Evolutionary conservation across 2,329 filamentous ascomycete genomes (phyloP), one percentile per base, ranked within the genome.

Genomic region (Lomentospora prolificans): DNA sequence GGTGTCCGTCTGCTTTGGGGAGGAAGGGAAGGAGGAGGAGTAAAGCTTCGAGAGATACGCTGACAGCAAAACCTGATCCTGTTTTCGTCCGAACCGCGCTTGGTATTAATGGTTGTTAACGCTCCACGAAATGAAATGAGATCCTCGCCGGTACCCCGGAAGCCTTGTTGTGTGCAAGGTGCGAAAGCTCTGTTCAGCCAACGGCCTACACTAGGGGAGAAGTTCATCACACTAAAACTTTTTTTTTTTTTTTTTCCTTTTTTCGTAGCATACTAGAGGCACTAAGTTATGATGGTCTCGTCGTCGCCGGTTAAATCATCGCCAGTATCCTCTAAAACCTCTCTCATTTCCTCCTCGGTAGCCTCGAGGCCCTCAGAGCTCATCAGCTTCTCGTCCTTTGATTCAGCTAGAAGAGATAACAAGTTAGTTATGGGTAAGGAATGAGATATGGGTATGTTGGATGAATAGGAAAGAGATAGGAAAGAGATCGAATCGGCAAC

Each of bases 361-460:
- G 81, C 82, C 63, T 86, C 82, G 56, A 86, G 68, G 1, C 83
- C 83, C 27, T 82, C 80, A 6, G 82, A 85, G 64, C 78, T 83
- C 81, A 86, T 86, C 58, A 86, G 73, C 63, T 82, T 85, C 61
- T 79, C 81, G 60, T 83, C 79, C 67, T 85, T 86, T 57, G 84
- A 82, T 69, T 86, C 82, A 58, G 82, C 82, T 85, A 57, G 48
- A 19, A 14, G 50, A 51, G 50, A 46, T 28, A 24, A 39, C 4
- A 30, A 39, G 2, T 14, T 30, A 31, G 17, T 46, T 31, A 22
- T 22, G n/a, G 36, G 46, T 41, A 55, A 54, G 7, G 17, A 9
- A 28, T 10, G 27, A 28, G 54, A 53, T n/a, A n/a, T n/a, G n/a
- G n/a, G 44, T 36, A 48, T 7, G 48, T 51, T 19, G 28, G 36